A percentile compares a stretch with the other conserved stretches of the same genome.
Conservation (phyloP, 2,329 filamentous ascomycete genomes). For the Neonectria coccinea region DNA sequence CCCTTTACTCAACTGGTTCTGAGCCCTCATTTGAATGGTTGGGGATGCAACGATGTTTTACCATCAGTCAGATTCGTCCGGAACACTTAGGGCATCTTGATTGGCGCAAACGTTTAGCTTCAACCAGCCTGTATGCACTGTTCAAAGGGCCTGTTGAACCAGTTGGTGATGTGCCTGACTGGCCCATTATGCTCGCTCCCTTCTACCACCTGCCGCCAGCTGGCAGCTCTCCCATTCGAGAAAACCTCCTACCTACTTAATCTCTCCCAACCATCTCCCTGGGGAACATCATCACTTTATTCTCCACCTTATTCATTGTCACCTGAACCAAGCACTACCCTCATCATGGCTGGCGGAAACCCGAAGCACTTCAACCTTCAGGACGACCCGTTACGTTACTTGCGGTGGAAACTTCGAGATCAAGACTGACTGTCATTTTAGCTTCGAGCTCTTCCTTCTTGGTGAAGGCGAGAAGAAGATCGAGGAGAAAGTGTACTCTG, state of each 20-base stretch:
- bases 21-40: background rate
- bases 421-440: slow-evolving; percentile 54
- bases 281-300: background rate
- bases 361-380: slow-evolving; percentile 55
- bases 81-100: background rate
- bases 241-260: too few species aligned
- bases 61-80: background rate
- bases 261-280: background rate
- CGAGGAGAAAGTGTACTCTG: slow-evolving; percentile 86
- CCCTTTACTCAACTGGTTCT: background rate
- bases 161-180: too few species aligned
- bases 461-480: slow-evolving; percentile 93
- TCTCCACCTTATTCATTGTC: background rate
- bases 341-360: slow-evolving; percentile 53
- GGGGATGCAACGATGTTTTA: background rate
- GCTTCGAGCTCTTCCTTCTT: slow-evolving; percentile 94
- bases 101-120: background rate
- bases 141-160: background rate
- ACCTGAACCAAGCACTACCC: slow-evolving; percentile 1
- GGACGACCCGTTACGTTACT: slow-evolving; percentile 51
- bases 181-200: background rate
- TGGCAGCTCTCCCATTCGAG: background rate
- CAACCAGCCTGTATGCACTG: background rate
- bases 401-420: background rate
- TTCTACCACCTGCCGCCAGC: background rate